A percentile compares a stretch with the other conserved stretches of the same genome.
phyloP scores from a whole-genome alignment of 306 rosid genomes.

The Dalbergia cultrata region DNA sequence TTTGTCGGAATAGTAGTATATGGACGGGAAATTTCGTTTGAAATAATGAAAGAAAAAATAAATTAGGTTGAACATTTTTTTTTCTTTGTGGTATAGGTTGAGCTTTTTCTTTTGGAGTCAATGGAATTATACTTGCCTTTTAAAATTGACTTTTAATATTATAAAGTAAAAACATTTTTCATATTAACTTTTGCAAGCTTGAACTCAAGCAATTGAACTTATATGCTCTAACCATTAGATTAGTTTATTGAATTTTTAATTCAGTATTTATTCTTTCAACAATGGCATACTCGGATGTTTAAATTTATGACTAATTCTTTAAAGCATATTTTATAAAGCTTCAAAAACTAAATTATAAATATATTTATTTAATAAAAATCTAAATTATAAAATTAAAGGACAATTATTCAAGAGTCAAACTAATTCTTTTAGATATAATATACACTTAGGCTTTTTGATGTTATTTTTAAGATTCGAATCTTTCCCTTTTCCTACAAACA shows the following conservation, averaged over 20 bases:
- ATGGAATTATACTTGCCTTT: not conserved
- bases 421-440: not conserved
- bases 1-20: not conserved
- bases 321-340: not conserved
- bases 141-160: not conserved
- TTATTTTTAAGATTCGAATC: not conserved
- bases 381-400: not conserved
- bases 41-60: not conserved
- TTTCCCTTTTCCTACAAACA: not conserved
- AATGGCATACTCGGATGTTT: not conserved
- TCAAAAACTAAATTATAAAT: not conserved
- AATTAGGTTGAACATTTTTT: conserved; percentile 6
- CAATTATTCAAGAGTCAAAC: not conserved
- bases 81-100: too few relatives aligned
- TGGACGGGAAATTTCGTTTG: not conserved
- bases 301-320: not conserved
- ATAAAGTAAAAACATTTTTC: not conserved
- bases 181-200: not conserved
- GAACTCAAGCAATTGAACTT: not conserved
- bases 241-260: not conserved
- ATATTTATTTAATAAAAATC: not conserved
- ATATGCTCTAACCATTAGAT: too few relatives aligned
- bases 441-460: not conserved
- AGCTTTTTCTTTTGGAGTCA: not conserved
- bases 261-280: not conserved